phyloP scores from a whole-genome alignment of 2,329 filamentous ascomycete genomes.

The Alternaria infectoria region DNA sequence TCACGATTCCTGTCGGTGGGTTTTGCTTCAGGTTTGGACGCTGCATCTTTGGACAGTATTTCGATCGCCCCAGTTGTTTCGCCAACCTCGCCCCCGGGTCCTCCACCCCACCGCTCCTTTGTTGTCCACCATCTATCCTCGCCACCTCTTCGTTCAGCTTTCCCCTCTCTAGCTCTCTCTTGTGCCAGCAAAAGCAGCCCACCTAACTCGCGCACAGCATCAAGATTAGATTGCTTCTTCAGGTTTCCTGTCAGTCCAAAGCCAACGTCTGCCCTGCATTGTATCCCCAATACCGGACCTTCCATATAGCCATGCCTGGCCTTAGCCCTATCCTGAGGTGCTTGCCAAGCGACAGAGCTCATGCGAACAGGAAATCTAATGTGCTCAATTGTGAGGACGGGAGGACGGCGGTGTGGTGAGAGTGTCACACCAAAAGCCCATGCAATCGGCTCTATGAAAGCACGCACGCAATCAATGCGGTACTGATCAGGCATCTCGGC shows the following conservation, averaged over 20 bases:
- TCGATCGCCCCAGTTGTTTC: slow-evolving; percentile 36
- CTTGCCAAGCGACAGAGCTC: slow-evolving; percentile 60
- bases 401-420: slow-evolving; percentile 54
- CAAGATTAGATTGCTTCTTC: slow-evolving; percentile 51
- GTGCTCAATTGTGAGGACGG: slow-evolving; percentile 55
- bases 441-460: slow-evolving; percentile 63
- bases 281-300: slow-evolving; percentile 63
- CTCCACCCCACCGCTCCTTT: slow-evolving; percentile 63
- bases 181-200: slow-evolving; percentile 65
- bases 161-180: slow-evolving; percentile 64
- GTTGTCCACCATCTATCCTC: slow-evolving; percentile 68
- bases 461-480: slow-evolving; percentile 62
- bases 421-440: slow-evolving; percentile 66
- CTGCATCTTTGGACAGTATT: slow-evolving; percentile 30
- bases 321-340: slow-evolving; percentile 59
- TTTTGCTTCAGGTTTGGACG: slow-evolving; percentile 46
- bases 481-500: slow-evolving; percentile 65
- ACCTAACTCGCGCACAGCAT: slow-evolving; percentile 64
- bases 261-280: slow-evolving; percentile 61
- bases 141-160: slow-evolving; percentile 56
- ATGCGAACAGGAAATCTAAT: slow-evolving; percentile 64
- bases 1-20: slow-evolving; percentile 28
- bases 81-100: slow-evolving; percentile 54
- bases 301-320: slow-evolving; percentile 63
- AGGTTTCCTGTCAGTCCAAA: slow-evolving; percentile 53